Evolutionary conservation across 495 filamentous ascomycete species (phyloP), one percentile per base, ranked within the genome.

Genomic region (Neurospora sp.): DNA sequence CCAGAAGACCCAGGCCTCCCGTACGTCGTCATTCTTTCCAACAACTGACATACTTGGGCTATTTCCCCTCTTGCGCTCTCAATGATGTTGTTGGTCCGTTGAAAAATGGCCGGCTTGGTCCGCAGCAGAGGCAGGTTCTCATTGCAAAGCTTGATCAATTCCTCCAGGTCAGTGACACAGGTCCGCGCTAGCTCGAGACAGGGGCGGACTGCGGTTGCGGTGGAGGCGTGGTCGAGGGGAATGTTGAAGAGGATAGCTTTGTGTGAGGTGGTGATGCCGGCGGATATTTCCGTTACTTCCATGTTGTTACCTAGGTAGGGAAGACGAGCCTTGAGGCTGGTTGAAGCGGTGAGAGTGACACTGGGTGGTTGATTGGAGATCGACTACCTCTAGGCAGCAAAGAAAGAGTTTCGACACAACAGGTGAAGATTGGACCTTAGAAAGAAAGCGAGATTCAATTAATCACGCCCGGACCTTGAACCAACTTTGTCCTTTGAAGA

Each of bases 91-190:
- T 70, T 76, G 31, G 76, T 54, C 11, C 76, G 74, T 37, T 71
- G 54, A 31, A 77, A 59, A 20, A 74, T 48, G 38, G 69, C 42
- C 9, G 72, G 69, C 14, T 76, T 73, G 0, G 72, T 42, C 41
- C 66, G 71, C 0, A 74, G 46, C 2, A 76, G 20, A 16, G 69
- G 72, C 9, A 77, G 27, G 31, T 73, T 71, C 70, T 74, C 71
- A 12, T 76, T 71, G 5, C 76, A 75, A 3, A 77, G 72, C 70
- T 69, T 72, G 70, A 77, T 77, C 31, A 76, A 74, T 35, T 74
- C 70, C 48, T 76, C 41, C 38, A 77, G 62, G 72, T 77, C 75
- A 69, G 37, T 23, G 59, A 76, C 48, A 39, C 74, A 77, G 20
- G 70, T 73, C 8, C 74, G 76, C 0, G 76, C 71, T 18, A 74